Percentiles rank a stretch among this genome's conserved stretches.
phyloP scores from a whole-genome alignment of 768 basidiomycete species.

The Mycena kentingensis region DNA sequence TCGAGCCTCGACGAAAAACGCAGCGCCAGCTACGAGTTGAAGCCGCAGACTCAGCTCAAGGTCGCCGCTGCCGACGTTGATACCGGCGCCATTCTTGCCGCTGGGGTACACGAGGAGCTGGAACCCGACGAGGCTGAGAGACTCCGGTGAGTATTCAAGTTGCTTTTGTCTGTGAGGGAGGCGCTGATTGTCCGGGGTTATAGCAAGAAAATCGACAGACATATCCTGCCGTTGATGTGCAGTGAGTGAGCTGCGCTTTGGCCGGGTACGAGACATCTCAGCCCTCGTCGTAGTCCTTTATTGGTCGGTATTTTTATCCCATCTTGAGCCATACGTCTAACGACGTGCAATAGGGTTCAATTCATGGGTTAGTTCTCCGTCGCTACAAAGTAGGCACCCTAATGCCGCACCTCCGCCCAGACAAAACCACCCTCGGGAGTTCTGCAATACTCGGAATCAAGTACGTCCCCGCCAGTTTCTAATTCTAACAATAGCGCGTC shows the following conservation, averaged over 20 bases:
- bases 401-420: not conserved
- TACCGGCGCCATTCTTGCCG: constrained; percentile 60
- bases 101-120: constrained; percentile 44
- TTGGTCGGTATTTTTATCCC: too few relatives aligned
- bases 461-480: constrained; percentile 33
- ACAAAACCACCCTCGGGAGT: constrained; percentile 70
- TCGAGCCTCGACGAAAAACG: too few relatives aligned
- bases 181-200: not conserved
- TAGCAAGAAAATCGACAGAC: constrained; percentile 74
- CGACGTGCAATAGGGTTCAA: constrained; percentile 71
- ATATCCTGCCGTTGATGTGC: constrained; percentile 82
- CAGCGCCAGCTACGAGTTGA: too few relatives aligned
- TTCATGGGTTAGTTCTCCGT: constrained; percentile 69
- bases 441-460: constrained; percentile 70
- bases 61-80: too few relatives aligned
- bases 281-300: too few relatives aligned
- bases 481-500: too few relatives aligned
- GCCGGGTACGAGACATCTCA: too few relatives aligned
- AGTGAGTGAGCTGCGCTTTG: constrained; percentile 48
- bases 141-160: constrained; percentile 43
- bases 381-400: too few relatives aligned
- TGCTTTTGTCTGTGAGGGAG: too few relatives aligned
- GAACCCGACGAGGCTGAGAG: constrained; percentile 55
- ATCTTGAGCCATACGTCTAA: too few relatives aligned
- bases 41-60: too few relatives aligned